Base-by-base conservation (phyloP, 148 eudicot genomes). In the Tetragonia tetragonoides region DNA sequence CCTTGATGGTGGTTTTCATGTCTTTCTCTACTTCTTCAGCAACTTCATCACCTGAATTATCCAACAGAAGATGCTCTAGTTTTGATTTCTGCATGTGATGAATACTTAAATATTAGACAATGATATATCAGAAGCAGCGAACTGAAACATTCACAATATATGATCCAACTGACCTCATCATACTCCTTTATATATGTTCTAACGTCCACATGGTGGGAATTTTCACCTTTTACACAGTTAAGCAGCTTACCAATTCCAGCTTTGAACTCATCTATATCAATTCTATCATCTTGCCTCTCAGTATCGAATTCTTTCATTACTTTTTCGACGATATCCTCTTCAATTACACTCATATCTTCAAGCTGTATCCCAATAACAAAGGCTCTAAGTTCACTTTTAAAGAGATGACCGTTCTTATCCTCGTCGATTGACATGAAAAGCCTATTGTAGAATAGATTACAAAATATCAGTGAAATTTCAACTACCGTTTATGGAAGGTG, bases 241-340 rank as follows among this genome's bases (percentile, higher is more conserved):
- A 94, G 87, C 90, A 96, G 89, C 71, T 74, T 91, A 61, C 77
- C 56, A 57, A 95, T 86, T 73, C 99, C 99, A 18, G 6, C 28
- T 10, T 73, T 62, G 70, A 95, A 95, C 76, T 95, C 97, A 0
- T 63, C 59, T 16, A 77, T 79, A 66, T 84, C 85, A 68, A 95
- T 68, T 39, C 34, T 39, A 20, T 23, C 73, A 77, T 95, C 91
- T 0, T 3, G 75, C 7, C 24, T 34, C 10, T 87, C 79, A 21
- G 89, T 84, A 75, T 95, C 99, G 41, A 95, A 87, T 62, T 88
- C 96, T 73, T 71, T 86, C 88, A 95, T 83, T 61, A 95, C 80
- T 78, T 84, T 91, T 10, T 76, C 51, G 18, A 85, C 88, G 18
- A 93, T 83, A 47, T 90, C 91, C 34, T 88, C 86, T 47, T 84